Evolutionary conservation across 2,329 filamentous ascomycete species (phyloP), one percentile per base, ranked within the genome.

Genomic region (Arthroderma uncinatum): DNA sequence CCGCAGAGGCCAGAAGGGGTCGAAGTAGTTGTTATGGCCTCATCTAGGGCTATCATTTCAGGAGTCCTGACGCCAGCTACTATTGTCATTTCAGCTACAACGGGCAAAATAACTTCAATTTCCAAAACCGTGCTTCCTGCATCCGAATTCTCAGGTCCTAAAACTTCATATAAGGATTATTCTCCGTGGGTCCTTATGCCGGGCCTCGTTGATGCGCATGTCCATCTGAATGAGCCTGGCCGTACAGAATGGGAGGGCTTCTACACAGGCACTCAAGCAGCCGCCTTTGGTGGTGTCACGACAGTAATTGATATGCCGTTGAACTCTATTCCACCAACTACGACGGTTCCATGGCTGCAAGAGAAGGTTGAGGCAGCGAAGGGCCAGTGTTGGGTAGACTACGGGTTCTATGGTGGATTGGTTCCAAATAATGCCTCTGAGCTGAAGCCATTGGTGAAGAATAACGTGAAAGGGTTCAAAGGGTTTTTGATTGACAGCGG

Each of bases 181-280:
- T 89, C 87, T 21, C 89, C 92, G 9, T 81, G 85, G 71, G 79
- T 97, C 50, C 77, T 98, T 39, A 79, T 97, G 34, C 93, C 93
- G 0, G 93, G 93, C 19, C 78, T 98, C 30, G 92, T 98, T 16
- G 93, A 98, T 70, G 92, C 93, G 36, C 93, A 98, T 71, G 93
- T 98, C 37, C 93, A 98, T 74, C 82, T 97, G 64, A 97, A 97
- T 68, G 93, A 98, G 74, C 93, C 93, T 0, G 93, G 93, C 42
- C 82, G 93, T 58, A 96, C 92, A 55, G 92, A 96, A 80, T 97
- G 93, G 93, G 93, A 98, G 70, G 93, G 93, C 9, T 98, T 98
- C 77, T 87, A 86, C 77, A 96, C 91, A 0, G 93, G 93, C 53
- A 97, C 93, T 23, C 82, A 88, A 65, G 93, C 93, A 34, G 93